phyloP scores from a whole-genome alignment of 495 filamentous ascomycete genomes.

The Recurvomyces mirabilis region DNA sequence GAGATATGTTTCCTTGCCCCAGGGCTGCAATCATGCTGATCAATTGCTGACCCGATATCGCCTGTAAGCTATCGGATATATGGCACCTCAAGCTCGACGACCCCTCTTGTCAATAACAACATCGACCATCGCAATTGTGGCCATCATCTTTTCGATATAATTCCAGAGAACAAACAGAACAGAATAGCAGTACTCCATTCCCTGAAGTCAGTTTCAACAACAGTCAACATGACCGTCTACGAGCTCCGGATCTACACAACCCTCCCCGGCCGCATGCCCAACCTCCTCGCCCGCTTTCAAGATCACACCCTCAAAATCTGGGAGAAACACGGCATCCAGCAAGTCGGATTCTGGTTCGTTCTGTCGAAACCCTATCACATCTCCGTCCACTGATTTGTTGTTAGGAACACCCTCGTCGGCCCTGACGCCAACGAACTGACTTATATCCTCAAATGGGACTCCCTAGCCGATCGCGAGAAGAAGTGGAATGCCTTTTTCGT shows the following conservation, averaged over 20 bases:
- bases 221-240: constrained; percentile 9
- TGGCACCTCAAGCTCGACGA: no score
- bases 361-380: background rate
- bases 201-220: no score
- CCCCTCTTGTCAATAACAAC: no score
- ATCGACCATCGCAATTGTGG: no score
- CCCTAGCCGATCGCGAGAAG: constrained; percentile 13
- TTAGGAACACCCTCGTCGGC: constrained; percentile 11
- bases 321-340: constrained; percentile 15
- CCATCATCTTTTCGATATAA: no score
- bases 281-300: constrained; percentile 9
- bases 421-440: constrained; percentile 14
- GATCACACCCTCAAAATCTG: constrained; percentile 14
- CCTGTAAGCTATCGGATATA: no score
- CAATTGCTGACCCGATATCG: no score
- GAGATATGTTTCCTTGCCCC: no score
- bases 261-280: constrained; percentile 10
- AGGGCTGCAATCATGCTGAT: no score
- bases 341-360: constrained; percentile 12
- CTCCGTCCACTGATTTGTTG: background rate
- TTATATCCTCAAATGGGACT: constrained; percentile 14
- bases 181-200: no score
- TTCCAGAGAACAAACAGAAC: no score
- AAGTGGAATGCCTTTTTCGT: constrained; percentile 12
- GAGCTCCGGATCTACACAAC: constrained; percentile 14